Base-by-base conservation (phyloP, 352 stramenopile genomes). In the Globisporangium paroecandrum region DNA sequence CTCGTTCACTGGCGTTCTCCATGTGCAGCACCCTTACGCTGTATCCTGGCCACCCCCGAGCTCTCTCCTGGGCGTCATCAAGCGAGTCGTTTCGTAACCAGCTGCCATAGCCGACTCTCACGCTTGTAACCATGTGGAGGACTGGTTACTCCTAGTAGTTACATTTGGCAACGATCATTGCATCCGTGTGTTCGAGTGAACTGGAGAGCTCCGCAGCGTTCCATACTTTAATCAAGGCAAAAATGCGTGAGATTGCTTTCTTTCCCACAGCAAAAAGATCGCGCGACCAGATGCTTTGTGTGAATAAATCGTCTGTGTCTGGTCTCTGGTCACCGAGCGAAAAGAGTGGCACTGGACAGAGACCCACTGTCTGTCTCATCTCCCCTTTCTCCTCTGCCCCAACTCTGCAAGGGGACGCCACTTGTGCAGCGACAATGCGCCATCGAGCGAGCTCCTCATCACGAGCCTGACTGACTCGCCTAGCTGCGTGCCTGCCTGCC, bases 341-440 rank as follows among this genome's bases (percentile, higher is more conserved):
- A 8, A 47, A 47, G 41, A 47, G 41, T 47, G 13, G 15, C 4
- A n/a, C 41, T 47, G 41, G 13, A 20, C 41, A 47, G 13, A 7
- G 12, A 32, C 41, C 41, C 13, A 47, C 41, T 47, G 41, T 47
- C 41, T 47, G 41, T 47, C 41, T 47, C 41, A 47, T 47, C 41
- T 47, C 41, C 41, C 38, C 9, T 6, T 20, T 10, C 10, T 46
- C 13, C 41, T 43, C 36, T 43, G 51, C 51, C 51, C 51, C 12
- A 18, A 58, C 51, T 58, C 51, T 58, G 51, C 51, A 58, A 58
- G 24, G 22, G 51, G 51, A 58, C 51, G 53, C 41, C 53, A 58
- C 53, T 38, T 18, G 25, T 34, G 53, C 36, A 43, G 36, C 36
- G 41, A 47, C 41, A 47, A 47, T 47, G 41, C 41, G 41, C 41